These are phyloP conservation scores for Gnetum montanum DNA, from an alignment of 75 land plant genomes.

Conservation along the genomic window DNA sequence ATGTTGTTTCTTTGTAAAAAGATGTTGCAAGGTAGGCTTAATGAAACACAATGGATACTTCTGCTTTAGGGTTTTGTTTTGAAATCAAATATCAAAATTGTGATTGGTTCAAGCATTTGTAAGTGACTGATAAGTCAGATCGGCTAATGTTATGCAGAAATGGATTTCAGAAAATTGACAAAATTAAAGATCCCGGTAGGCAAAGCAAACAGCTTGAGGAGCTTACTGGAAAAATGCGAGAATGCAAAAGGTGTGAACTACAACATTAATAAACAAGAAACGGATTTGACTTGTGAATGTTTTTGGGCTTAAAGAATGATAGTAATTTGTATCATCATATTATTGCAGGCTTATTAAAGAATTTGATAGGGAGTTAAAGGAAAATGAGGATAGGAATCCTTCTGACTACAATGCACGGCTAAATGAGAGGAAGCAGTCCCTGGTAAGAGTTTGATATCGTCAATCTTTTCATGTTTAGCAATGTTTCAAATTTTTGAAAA, in stretches of 20 bases:
- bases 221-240: conserved; percentile 89
- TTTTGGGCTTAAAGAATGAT: no score
- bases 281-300: no score
- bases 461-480: no score
- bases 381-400: conserved; percentile 57
- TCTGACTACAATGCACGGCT: conserved; percentile 66
- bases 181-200: conserved; percentile 71
- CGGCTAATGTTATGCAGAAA: conserved; percentile 44
- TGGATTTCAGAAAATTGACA: conserved; percentile 87
- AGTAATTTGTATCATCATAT: no score
- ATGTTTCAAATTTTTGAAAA: no score
- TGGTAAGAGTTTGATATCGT: conserved; percentile 23
- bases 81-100: no score
- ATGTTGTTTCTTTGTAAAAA: no score
- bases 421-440: conserved; percentile 81
- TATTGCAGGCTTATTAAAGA: conserved; percentile 81
- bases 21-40: no score
- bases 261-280: no score
- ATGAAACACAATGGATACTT: no score
- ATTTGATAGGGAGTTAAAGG: conserved; percentile 83
- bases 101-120: neutral
- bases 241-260: conserved; percentile 86
- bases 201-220: conserved; percentile 87
- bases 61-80: no score
- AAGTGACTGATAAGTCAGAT: neutral